Percentiles rank a stretch among this genome's conserved stretches.
Evolutionary conservation across 2,329 filamentous ascomycete genomes (phyloP).

Genomic region (Cladosporium sp.): DNA sequence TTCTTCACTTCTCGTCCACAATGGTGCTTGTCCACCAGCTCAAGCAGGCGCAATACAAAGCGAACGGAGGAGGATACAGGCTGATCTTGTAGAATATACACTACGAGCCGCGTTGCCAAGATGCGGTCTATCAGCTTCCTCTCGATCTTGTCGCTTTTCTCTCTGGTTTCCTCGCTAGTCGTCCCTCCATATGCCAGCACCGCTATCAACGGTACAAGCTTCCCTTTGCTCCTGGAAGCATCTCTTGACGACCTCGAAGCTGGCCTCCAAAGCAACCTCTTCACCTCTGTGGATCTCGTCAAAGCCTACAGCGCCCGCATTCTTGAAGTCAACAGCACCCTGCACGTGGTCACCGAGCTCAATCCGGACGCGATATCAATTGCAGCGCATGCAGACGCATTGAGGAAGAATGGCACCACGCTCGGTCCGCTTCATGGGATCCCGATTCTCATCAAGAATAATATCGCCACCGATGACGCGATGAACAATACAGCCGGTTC

Average conservation of each 20-base stretch:
- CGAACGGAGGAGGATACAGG: too few relatives aligned
- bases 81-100: too few relatives aligned
- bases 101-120: neutral
- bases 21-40: too few relatives aligned
- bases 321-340: constrained; percentile 48
- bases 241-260: constrained; percentile 48
- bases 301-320: constrained; percentile 52
- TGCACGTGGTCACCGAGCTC: constrained; percentile 52
- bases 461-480: constrained; percentile 58
- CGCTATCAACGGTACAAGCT: constrained; percentile 14
- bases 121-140: constrained; percentile 12
- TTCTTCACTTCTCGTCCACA: too few relatives aligned
- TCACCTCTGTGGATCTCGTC: constrained; percentile 56
- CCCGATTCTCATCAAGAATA: constrained; percentile 64
- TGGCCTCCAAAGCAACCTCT: constrained; percentile 48
- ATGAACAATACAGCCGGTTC: constrained; percentile 66
- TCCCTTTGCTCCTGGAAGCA: constrained; percentile 47
- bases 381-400: constrained; percentile 45
- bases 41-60: too few relatives aligned
- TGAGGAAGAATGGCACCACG: constrained; percentile 44
- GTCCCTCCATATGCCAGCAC: constrained; percentile 18
- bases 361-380: constrained; percentile 53
- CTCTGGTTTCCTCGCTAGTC: constrained; percentile 12
- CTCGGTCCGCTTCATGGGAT: constrained; percentile 59
- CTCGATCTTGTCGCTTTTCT: constrained; percentile 11